Evolutionary conservation across 176 grass and related monocot species (phyloP).

Genomic region (Triticum timopheevii): DNA sequence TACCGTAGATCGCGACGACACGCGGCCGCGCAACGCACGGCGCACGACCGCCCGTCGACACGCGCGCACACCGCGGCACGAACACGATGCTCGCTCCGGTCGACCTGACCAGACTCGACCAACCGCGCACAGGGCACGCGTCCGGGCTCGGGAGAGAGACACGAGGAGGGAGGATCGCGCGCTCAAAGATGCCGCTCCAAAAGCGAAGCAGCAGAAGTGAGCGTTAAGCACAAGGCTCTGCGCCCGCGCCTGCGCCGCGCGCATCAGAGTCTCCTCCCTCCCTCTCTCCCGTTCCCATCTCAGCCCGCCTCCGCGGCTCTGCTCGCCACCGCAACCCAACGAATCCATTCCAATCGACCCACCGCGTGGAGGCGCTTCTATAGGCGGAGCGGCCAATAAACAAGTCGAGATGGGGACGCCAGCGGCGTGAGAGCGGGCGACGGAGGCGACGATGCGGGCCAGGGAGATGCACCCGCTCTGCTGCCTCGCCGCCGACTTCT

Average conservation of each 20-base stretch:
- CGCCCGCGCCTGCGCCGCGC: not conserved
- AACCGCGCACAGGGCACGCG: not conserved
- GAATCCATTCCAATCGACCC: not conserved
- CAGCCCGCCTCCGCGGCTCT: not conserved
- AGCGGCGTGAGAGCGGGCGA: not conserved
- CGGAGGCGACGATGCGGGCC: constrained; percentile 38
- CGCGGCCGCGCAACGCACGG: no score
- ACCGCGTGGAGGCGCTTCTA: constrained; percentile 12
- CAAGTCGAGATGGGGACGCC: not conserved
- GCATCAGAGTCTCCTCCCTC: constrained; percentile 22
- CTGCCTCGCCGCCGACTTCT: constrained; percentile 73
- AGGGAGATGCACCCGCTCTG: constrained; percentile 94
- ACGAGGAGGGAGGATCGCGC: not conserved
- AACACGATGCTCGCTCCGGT: not conserved
- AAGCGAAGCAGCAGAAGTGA: constrained; percentile 8
- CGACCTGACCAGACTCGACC: not conserved
- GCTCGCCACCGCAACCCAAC: not conserved
- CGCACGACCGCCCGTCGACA: not conserved
- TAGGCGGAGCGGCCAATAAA: not conserved
- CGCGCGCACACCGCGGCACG: not conserved
- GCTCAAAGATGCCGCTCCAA: constrained; percentile 5
- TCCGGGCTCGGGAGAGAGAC: not conserved
- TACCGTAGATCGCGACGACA: no score
- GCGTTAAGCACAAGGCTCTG: constrained; percentile 32
- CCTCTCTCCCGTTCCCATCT: not conserved